Evolutionary conservation across 164 flowering plant genomes (phyloP), one percentile per base, ranked within the genome.

Genomic region (Umbellularia californica): DNA sequence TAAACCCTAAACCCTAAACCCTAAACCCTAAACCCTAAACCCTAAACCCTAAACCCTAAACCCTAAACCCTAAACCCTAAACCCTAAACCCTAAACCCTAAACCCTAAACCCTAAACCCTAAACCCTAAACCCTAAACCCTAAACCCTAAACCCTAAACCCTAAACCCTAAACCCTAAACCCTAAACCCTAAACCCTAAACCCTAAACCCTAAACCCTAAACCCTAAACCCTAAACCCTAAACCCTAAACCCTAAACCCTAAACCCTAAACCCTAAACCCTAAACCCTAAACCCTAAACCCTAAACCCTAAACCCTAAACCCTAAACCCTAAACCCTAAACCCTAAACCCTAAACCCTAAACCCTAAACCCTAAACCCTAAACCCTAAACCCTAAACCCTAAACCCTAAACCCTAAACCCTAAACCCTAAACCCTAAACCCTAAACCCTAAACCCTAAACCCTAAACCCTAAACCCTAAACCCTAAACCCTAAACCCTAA

Each of bases 1-100:
- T 55, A 50, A 74, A 70, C 65, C 80, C 80, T 35, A 70, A 74
- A 70, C 74, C 71, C 77, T 65, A 50, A 77, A 73, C 58, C 69
- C 75, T 65, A 64, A 73, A n/a, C n/a, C 41, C 58, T 60, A 55
- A 47, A 64, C 64, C 35, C 50, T 17, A 12, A 58, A 58, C 6
- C 17, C 17, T 58, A 58, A 58, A 58, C 17, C 17, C 17, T 58
- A 58, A 58, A 58, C 17, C 17, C 17, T 58, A 58, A 58, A 58
- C 17, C 17, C 17, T 58, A 58, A 58, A 58, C 17, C 17, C 17
- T 58, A 58, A 58, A 58, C 63, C 63, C 63, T 58, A 58, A 58
- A 58, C 17, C 17, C 17, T 58, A 5, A 14, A 58, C 6, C 6
- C 17, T 58, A 5, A 58, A 58, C 6, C 17, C 17, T 58, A 58